Conservation (phyloP, 2,329 filamentous ascomycete genomes). For the Pseudonectria foliicola region DNA sequence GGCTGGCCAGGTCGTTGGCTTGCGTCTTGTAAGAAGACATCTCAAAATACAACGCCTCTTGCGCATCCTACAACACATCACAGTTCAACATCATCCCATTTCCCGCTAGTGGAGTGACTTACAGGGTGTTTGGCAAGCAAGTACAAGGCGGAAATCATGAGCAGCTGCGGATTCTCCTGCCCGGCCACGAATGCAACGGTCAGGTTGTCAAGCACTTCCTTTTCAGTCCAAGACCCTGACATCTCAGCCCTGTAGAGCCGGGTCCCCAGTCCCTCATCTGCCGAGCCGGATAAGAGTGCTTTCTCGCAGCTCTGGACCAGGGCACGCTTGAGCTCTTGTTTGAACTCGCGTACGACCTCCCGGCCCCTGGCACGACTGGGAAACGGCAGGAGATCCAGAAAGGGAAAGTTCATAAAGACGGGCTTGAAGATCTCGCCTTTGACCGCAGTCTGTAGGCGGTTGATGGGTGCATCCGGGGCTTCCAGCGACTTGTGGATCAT, state of each 20-base stretch:
- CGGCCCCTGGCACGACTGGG: slow-evolving; percentile 21
- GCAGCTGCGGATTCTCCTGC: slow-evolving; percentile 34
- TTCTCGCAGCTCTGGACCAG: slow-evolving; percentile 1
- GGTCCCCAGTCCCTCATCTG: slow-evolving; percentile 7
- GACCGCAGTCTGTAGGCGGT: slow-evolving; percentile 18
- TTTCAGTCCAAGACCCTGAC: slow-evolving; percentile 22
- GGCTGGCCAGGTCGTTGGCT: slow-evolving; percentile 11
- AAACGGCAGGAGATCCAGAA: slow-evolving; percentile 22
- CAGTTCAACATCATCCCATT: background rate
- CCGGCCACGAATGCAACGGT: slow-evolving; percentile 34
- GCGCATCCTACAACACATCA: slow-evolving; percentile 14
- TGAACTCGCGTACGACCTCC: slow-evolving; percentile 18
- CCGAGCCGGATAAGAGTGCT: background rate
- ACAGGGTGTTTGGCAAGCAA: slow-evolving; percentile 27
- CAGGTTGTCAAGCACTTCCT: slow-evolving; percentile 33
- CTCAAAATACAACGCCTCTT: slow-evolving; percentile 25
- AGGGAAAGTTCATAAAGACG: slow-evolving; percentile 28
- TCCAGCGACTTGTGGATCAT: slow-evolving; percentile 15
- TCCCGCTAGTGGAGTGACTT: background rate
- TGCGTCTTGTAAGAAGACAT: slow-evolving; percentile 12
- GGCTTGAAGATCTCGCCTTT: slow-evolving; percentile 29
- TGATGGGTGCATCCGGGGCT: slow-evolving; percentile 12
- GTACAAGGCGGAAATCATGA: slow-evolving; percentile 29
- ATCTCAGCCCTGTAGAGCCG: slow-evolving; percentile 16
- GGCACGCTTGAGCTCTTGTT: slow-evolving; percentile 13